Evolutionary conservation across 495 filamentous ascomycete species (phyloP), one percentile per base, ranked within the genome.

Genomic region (Penicillium bovifimosum): DNA sequence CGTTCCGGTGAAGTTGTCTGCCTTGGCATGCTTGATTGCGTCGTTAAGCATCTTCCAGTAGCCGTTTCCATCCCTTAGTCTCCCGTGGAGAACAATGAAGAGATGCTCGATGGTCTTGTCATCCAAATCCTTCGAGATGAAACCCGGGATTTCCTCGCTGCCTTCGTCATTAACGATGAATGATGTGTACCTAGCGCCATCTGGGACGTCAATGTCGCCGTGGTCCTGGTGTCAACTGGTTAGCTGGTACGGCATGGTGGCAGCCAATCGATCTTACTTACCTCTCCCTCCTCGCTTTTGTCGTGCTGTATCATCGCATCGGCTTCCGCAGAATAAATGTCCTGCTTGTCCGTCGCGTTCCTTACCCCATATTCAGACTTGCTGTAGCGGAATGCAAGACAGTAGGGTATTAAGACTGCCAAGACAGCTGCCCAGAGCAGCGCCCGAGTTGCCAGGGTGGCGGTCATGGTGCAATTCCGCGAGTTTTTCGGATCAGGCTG

Each of bases 11-110:
- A 41, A 52, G 35, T 52, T 43, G 32, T 52, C 48, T 1, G 52
- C 42, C 43, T 36, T 47, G 41, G 54, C 54, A 11, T 57, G 27
- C 7, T 40, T 34, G 38, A 57, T 52, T 42, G 48, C 16, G 16
- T 52, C 24, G 38, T 57, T 29, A 18, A 57, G 6, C 10, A 29
- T 47, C 42, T 52, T 47, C 54, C 54, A 57, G 49, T 57, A 57
- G 34, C 9, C 9, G 35, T 57, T 57, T 43, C 54, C 54, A 48
- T 57, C 35, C 13, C 54, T 52, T 9, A 57, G 36, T 18, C 29
- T 57, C 14, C 54, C 54, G 13, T 57, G 54, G 9, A 57, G 48
- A 43, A 57, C 48, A 44, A 57, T 57, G 24, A 35, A 57, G 27
- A 57, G 48, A 44, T 57, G 54, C 43, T 57, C 54, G 18, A 57